A percentile compares a stretch with the other conserved stretches of the same genome.
Evolutionary conservation across 768 basidiomycete species (phyloP).

Genomic region (Mycena polygramma): DNA sequence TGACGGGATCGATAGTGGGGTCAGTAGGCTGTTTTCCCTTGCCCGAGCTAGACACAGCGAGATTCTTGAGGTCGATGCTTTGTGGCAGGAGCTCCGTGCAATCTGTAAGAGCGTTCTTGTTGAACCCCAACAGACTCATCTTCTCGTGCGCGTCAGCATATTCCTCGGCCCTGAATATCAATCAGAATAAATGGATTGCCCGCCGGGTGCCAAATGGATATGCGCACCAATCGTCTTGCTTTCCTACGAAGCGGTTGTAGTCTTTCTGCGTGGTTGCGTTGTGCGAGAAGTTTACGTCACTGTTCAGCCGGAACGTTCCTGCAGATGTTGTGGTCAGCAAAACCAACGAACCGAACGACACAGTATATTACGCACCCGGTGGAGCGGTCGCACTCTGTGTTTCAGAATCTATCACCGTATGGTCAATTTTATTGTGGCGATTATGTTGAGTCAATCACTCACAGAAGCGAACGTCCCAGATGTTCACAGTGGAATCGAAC

Average conservation of each 20-base stretch:
- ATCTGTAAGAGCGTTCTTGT: neutral
- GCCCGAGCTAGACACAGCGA: neutral
- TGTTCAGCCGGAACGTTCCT: slow-evolving; percentile 3
- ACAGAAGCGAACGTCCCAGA: slow-evolving; percentile 16
- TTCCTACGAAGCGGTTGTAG: neutral
- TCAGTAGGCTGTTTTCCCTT: slow-evolving; percentile 3
- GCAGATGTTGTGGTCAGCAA: neutral
- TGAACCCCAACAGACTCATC: neutral
- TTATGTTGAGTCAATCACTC: neutral
- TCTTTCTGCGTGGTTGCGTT: slow-evolving; percentile 9
- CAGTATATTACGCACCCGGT: neutral
- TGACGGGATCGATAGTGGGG: slow-evolving; percentile 13
- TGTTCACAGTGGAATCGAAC: slow-evolving; percentile 13
- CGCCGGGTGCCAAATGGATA: neutral
- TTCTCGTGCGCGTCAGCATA: neutral
- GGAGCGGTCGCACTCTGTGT: neutral
- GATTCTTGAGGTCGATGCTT: neutral
- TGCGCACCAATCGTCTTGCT: neutral
- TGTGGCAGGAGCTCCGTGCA: neutral
- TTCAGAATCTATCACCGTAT: slow-evolving; percentile 7
- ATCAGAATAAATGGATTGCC: neutral
- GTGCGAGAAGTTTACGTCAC: slow-evolving; percentile 14
- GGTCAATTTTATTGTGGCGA: neutral
- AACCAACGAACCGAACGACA: neutral
- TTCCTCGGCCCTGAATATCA: neutral